These are phyloP conservation scores for Volvox carteri DNA, from an alignment of 163 green algal species.

Conservation along the genomic window DNA sequence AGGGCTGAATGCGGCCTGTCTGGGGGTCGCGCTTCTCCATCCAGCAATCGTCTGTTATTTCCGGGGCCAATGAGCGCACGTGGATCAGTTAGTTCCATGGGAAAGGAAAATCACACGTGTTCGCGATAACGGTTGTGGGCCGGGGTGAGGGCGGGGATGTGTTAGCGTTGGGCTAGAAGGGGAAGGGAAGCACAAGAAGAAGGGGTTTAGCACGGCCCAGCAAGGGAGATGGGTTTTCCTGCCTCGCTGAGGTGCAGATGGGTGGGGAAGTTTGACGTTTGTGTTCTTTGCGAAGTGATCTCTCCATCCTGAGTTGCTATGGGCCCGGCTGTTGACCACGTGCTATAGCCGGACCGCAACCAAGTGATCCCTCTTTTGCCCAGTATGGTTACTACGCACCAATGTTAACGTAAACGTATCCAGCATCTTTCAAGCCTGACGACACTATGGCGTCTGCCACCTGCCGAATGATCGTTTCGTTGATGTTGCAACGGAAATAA, in stretches of 20 bases:
- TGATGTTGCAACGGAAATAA: conserved; percentile 61
- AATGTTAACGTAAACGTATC: conserved; percentile 80
- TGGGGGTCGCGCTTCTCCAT: conserved; percentile 65
- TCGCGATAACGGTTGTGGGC: no score
- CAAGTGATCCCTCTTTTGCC: not conserved
- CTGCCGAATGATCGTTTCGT: conserved; percentile 64
- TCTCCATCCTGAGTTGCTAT: no score
- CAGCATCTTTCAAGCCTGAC: conserved; percentile 75
- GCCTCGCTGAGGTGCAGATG: no score
- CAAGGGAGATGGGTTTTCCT: no score
- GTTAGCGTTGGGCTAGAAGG: no score
- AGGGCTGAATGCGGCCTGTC: conserved; percentile 70
- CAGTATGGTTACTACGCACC: conserved; percentile 7
- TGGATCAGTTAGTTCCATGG: not conserved
- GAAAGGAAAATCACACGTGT: no score
- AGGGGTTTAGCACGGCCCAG: no score
- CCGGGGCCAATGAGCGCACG: not conserved
- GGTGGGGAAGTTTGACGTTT: no score
- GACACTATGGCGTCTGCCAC: conserved; percentile 76
- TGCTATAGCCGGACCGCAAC: not conserved
- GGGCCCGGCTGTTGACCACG: not conserved
- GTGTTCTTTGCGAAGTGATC: no score
- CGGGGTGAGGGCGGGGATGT: no score
- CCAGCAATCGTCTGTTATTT: conserved; percentile 81
- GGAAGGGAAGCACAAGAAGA: no score